Base-by-base conservation (phyloP, 208 protist species). In the Phytomonas serpens region DNA sequence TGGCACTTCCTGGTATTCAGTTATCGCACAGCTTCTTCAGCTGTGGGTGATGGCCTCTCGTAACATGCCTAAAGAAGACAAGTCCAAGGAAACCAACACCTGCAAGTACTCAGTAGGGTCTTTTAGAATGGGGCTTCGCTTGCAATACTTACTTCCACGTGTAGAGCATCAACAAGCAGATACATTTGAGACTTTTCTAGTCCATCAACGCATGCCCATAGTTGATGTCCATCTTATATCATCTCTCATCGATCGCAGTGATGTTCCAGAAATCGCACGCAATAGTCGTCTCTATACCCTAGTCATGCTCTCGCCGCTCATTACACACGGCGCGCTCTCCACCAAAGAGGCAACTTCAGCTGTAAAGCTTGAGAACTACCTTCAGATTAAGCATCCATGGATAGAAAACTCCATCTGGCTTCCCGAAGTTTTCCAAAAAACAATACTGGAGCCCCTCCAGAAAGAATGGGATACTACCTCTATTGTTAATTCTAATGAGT, bases 321-420 rank as follows among this genome's bases (percentile, higher is more conserved):
- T 57, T 19, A 57, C 4, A 57, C 19, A 57, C 16, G 19, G 6
- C 7, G 47, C 47, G 19, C 5, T 57, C 47, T 57, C 19, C 47
- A 57, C 23, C 19, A 23, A 57, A 27, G 47, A 57, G 47, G 19
- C 47, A 57, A 57, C 16, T 19, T 27, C 47, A 57, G 27, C 16
- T 9, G 47, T 23, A 61, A 14, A 16, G 40, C 30, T 62, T 73
- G 34, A 51, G 67, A 32, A 23, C 14, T 69, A 13, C 67, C 27
- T 69, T 69, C n/a, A 69, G 19, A 31, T 19, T 5, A 52, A 69
- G 7, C 57, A 52, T 27, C 69, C 69, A 33, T 72, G 69, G 69
- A 23, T 72, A 32, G 64, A 72, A 40, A 61, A 61, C 16, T 61
- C 7, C 1, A 40, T 16, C 14, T 72, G 69, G 69, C 32, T 69